Evolutionary conservation across 2,329 filamentous ascomycete genomes (phyloP), one percentile per base, ranked within the genome.

Genomic region (Knufia petricola): DNA sequence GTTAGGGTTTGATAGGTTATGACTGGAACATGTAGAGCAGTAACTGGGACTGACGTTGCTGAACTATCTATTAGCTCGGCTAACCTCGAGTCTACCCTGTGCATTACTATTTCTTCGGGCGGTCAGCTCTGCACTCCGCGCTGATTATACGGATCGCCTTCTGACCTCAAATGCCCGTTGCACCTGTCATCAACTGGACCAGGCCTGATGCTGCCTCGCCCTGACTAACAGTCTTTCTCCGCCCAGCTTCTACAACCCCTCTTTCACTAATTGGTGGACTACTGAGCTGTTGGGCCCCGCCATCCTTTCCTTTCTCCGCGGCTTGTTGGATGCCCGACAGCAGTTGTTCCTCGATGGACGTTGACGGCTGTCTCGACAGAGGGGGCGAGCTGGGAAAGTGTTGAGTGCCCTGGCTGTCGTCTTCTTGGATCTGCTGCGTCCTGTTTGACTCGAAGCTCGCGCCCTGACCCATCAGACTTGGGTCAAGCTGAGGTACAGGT

Each of bases 131-230:
- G 26, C 12, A 28, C 6, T 12, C 26, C 12, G 12, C 26, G 26
- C 6, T 28, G 12, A 12, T 28, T 6, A 28, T 28, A 28, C 26
- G 12, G 26, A 28, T 6, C 13, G 7, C 15, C 32, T 7, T 6
- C 15, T 36, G n/a, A n/a, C 37, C 19, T 7, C 21, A 42, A 6
- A 26, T 15, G 13, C 24, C 19, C 3, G n/a, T 23, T 24, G 6
- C 19, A 6, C 51, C 53, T 24, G 50, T 48, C 37, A 59, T 57
- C 17, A 60, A 49, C 37, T 57, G 51, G 2, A 60, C 48, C 43
- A 60, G 44, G 26, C 52, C 50, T 15, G 51, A 55, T 19, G 58
- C 58, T 36, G 58, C 58, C 32, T 60, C 55, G 9, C 55, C 52
- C 54, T 58, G 42, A 54, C 57, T 23, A 54, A 55, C 34, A 54